Base-by-base conservation (phyloP, 2,329 filamentous ascomycete genomes). In the Botrytis tulipae region DNA sequence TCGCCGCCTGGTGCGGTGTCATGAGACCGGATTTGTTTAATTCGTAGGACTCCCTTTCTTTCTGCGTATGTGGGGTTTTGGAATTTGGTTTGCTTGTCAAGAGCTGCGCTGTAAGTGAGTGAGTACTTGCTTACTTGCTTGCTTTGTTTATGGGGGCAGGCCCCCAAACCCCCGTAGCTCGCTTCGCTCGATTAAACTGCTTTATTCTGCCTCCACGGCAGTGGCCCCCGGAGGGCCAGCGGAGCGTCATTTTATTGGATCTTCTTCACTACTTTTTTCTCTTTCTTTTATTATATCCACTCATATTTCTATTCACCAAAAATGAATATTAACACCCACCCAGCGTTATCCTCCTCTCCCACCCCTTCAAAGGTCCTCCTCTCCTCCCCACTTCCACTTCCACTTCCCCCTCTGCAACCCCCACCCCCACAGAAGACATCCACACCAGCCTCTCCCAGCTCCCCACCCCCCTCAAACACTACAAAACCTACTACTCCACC, bases 401-500 rank as follows among this genome's bases (percentile, higher is more conserved):
- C 20, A 46, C 32, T 4, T 78, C 70, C 20, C 46, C 32, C 3
- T 78, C 79, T 75, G 77, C 76, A 71, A 79, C 79, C 74, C 76
- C 76, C 71, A 14, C 18, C 32, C 29, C 66, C 77, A 22, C 72
- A n/a, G 20, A 22, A 22, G 44, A 22, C 44, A 46, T 90, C 1
- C 80, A 84, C 2, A 84, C 86, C 29, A 88, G 89, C 0, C 79
- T 88, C 44, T 46, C 86, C 0, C 82, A 83, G 59, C 83, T 90
- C 1, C 80, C 84, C 2, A 84, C 86, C n/a, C 88, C 89, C 0
- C 79, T 88, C 14, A 92, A 92, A 79, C 90, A 92, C 79, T 93
- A 92, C 83, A 91, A 91, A 80, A 90, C 86, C 86, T 92, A 90
- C 80, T 90, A 90, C 77, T 87, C 87, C 4, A 86, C 84, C 3